Conservation (phyloP, 1,139 yeast species). For the Fermentozyma sake region DNA sequence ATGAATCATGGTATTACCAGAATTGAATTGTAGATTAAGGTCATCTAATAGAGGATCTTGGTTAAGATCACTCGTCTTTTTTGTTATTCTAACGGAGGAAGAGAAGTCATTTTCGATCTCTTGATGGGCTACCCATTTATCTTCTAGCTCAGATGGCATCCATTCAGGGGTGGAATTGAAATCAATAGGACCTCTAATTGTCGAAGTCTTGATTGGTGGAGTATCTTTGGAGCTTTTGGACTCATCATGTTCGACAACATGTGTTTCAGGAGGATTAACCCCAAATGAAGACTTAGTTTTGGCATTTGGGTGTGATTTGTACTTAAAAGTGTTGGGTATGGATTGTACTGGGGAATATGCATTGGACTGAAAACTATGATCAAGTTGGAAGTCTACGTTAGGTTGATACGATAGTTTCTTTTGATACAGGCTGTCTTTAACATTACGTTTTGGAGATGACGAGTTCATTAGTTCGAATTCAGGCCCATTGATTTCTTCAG, state of each 20-base stretch:
- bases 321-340: slow-evolving; percentile 44
- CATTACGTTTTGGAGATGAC: slow-evolving; percentile 1
- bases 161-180: slow-evolving; percentile 35
- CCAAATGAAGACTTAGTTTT: slow-evolving; percentile 32
- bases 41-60: slow-evolving; percentile 7
- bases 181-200: slow-evolving; percentile 10
- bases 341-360: slow-evolving; percentile 23
- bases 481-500: slow-evolving; percentile 1
- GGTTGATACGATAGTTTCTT: slow-evolving; percentile 32
- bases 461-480: neutral
- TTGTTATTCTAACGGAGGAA: slow-evolving; percentile 30
- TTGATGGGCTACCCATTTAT: slow-evolving; percentile 25
- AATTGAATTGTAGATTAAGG: slow-evolving; percentile 17
- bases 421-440: slow-evolving; percentile 17
- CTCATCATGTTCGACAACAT: slow-evolving; percentile 1
- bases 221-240: slow-evolving; percentile 5
- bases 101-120: slow-evolving; percentile 16
- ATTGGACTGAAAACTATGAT: slow-evolving; percentile 1
- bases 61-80: slow-evolving; percentile 5
- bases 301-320: slow-evolving; percentile 46
- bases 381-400: slow-evolving; percentile 25
- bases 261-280: slow-evolving; percentile 4
- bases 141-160: slow-evolving; percentile 42
- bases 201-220: slow-evolving; percentile 15
- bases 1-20: slow-evolving; percentile 35